Base-by-base conservation (phyloP, 768 basidiomycete genomes). In the Boletus pseudopeckii region DNA sequence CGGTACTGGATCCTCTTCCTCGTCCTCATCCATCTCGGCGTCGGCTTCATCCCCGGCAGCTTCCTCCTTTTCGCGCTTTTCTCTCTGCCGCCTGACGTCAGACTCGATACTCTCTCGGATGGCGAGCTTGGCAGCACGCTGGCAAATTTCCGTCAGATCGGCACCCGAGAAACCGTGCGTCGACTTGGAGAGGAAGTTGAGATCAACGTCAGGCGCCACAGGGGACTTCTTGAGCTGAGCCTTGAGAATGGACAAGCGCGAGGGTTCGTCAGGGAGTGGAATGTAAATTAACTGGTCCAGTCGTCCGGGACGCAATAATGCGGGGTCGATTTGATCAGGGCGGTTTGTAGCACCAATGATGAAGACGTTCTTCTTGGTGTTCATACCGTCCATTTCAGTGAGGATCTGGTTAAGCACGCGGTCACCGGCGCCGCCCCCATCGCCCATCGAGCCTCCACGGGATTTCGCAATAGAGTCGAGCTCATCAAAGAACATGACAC, bases 401-500 rank as follows among this genome's bases (percentile, higher is more conserved):
- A 97, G 84, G 62, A 95, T 90, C 68, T 95, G 92, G 74, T 99
- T 98, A 54, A 99, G 81, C 15, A 98, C 97, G 77, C 97, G 92
- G 68, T 99, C 97, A 36, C 96, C 88, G 13, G 97, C 96, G 57
- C 97, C 97, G 59, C 97, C 97, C 50, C 75, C 97, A 73, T 98
- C 97, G 37, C 94, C 94, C 9, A 79, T 74, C 3, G 82, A 80
- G 20, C 80, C 79, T 57, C 97, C 97, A 74, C 97, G 92, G 49
- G 94, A 84, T 77, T 98, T 98, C 43, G 97, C 97, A 65, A 99
- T 98, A 15, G 96, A 97, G 72, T 99, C 97, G 71, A 99, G 80
- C 73, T 99, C 97, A 65, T 99, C 97, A 75, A 99, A 99, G 90
- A 99, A 99, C 93, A 99, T 97, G 63, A 99, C 97, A 70, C 97